Evolutionary conservation across 768 basidiomycete genomes (phyloP).

Genomic region (Termitomyces sp.): DNA sequence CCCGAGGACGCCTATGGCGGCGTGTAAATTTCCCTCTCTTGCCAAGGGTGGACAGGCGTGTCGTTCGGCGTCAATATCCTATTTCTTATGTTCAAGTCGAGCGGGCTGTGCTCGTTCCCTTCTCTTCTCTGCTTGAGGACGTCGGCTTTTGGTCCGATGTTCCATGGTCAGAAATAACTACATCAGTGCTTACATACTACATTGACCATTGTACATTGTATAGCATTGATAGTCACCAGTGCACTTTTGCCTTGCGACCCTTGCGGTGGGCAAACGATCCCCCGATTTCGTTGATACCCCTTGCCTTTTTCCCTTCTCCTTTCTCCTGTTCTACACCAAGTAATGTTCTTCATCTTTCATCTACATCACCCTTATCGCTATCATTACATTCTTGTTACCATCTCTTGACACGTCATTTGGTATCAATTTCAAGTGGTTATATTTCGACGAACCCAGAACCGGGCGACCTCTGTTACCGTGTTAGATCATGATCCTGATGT

Average conservation of each 20-base stretch:
- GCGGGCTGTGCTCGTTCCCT: conserved; percentile 5
- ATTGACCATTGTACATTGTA: not conserved
- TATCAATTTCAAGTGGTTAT: not conserved
- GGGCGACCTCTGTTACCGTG: not conserved
- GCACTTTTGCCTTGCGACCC: not conserved
- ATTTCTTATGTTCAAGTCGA: not conserved
- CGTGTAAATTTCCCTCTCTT: conserved; percentile 32
- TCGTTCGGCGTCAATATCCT: not conserved
- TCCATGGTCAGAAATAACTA: not conserved
- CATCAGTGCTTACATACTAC: not conserved
- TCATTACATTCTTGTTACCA: not conserved
- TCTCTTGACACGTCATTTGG: not conserved
- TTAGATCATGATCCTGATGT: not conserved
- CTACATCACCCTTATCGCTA: not conserved
- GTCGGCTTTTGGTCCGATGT: not conserved
- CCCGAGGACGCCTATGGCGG: conserved; percentile 68
- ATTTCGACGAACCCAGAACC: too few relatives aligned
- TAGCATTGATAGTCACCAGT: not conserved
- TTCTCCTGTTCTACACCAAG: not conserved
- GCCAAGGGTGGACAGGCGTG: not conserved
- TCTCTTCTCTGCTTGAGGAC: not conserved
- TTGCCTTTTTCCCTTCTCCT: not conserved
- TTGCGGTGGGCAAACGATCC: conserved; percentile 10
- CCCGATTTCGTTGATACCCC: conserved; percentile 12
- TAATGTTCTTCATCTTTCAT: not conserved